Base-by-base conservation (phyloP, 768 basidiomycete genomes). In the Boletus edulis region DNA sequence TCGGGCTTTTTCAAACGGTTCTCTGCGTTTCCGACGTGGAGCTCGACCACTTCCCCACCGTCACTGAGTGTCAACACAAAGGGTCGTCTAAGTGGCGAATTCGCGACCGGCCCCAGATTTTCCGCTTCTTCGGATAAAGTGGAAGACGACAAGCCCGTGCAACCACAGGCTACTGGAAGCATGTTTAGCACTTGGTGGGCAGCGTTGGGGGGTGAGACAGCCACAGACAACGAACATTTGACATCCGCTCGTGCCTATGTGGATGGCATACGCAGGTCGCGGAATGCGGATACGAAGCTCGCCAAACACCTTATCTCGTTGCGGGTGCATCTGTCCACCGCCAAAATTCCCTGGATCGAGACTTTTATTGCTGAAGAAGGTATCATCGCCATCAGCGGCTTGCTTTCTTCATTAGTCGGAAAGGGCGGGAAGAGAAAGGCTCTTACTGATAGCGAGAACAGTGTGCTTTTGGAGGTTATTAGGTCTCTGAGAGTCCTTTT, bases 251-350 rank as follows among this genome's bases (percentile, higher is more conserved):
- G 75, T 60, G 82, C 79, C 73, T 90, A 88, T 70, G 82, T 86
- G 38, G 78, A 84, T 46, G 75, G 78, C 12, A 75, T 94, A 50
- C 80, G 79, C 49, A 77, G 71, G 15, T 76, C 75, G 47, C 89
- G 79, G 61, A 60, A 76, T 5, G 72, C 76, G 10, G 84, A 87
- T 60, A 71, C 79, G 38, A 84, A 82, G 63, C 77, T 94, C 27
- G 77, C 81, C 48, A 93, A 90, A 64, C 84, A 90, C 62, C 74
- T 97, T 3, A 87, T 93, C 41, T 84, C 87, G 1, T 76, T 98
- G 17, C 84, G 94, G 3, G 89, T 94, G 0, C 89, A 92, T 63
- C 75, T 97, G 1, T 91, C 93, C 3, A 94, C 93, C 0, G 90
- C 88, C 0, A 85, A 84, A 55, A 56, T 94, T 13, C 71, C 77